Evolutionary conservation across 805 yeast genomes (phyloP), one percentile per base, ranked within the genome.

Genomic region (Metschnikowia santaceciliae): DNA sequence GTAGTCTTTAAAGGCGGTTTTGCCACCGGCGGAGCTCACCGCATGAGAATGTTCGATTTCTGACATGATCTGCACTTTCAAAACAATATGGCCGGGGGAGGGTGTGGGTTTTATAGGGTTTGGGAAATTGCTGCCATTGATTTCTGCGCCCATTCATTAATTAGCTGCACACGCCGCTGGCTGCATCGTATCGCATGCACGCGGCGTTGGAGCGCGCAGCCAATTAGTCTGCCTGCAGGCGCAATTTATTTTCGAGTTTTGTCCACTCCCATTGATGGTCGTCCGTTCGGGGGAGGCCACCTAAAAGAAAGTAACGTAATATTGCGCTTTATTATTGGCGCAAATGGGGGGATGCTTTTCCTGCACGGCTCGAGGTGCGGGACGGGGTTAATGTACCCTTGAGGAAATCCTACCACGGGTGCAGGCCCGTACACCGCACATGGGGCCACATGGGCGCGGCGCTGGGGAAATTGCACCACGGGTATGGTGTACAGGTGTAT

Each of bases 1-100:
- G 69, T 80, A 87, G 66, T 88, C 89, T 74, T 88, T 91, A 81
- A 87, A 88, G 48, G 94, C 94, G 56, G 89, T 82, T 65, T 88
- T 85, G 75, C 95, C 94, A 74, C 95, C 95, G 40, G 61, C 50
- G 30, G 43, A 33, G 57, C 59, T 59, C 22, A 55, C 67, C 32
- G 51, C 54, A 54, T 55, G 54, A 32, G 60, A 52, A 38, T 56
- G 55, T 35, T 57, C 50, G 40, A 65, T 65, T 49, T 65, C 68
- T 49, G 67, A 54, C 68, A 64, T 65, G 32, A 22, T 42, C 20
- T 22, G 20, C 32, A 14, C 20, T 19, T 32, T 32, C 17, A 19
- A 32, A 4, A 15, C 17, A 41, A 6, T 13, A 3, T 8, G 14
- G 14, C 3, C 19, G 37, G 26, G 32, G 40, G 17, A 11, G 32